A percentile compares a stretch with the other conserved stretches of the same genome.
phyloP scores from a whole-genome alignment of 495 filamentous ascomycete species.

The Lophiostoma macrostomum region DNA sequence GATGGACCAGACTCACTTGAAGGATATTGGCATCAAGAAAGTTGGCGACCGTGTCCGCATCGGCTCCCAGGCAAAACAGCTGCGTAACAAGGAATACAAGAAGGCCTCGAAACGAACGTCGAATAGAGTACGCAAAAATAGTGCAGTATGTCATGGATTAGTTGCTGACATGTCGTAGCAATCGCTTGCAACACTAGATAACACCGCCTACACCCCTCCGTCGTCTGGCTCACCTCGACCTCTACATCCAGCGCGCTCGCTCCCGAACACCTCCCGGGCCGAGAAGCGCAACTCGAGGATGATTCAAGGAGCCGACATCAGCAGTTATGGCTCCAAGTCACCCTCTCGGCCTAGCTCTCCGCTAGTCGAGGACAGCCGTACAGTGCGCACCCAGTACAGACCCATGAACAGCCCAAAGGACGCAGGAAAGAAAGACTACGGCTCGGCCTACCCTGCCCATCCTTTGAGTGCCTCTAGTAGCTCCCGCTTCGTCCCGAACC shows the following conservation, averaged over 20 bases:
- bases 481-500: conserved; percentile 14
- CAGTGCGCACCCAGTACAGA: conserved; percentile 46
- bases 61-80: conserved; percentile 82
- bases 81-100: conserved; percentile 78
- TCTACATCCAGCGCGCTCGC: conserved; percentile 48
- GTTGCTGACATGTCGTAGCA: conserved; percentile 48
- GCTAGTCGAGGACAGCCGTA: conserved; percentile 54
- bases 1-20: conserved; percentile 91
- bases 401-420: conserved; percentile 54
- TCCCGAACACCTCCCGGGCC: conserved; percentile 48
- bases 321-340: conserved; percentile 48
- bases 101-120: conserved; percentile 73
- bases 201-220: conserved; percentile 56
- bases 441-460: conserved; percentile 52
- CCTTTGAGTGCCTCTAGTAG: conserved; percentile 28
- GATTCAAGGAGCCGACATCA: conserved; percentile 35
- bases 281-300: conserved; percentile 77
- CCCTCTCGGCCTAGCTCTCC: conserved; percentile 72
- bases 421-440: conserved; percentile 49
- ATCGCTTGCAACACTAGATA: conserved; percentile 67
- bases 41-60: conserved; percentile 96
- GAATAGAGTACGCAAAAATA: conserved; percentile 69
- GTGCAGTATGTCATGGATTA: no score
- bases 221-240: conserved; percentile 66
- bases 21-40: conserved; percentile 98